These are phyloP conservation scores for Rhodomyrtus tomentosa DNA, from an alignment of 345 rosid species.

Conservation along the genomic window DNA sequence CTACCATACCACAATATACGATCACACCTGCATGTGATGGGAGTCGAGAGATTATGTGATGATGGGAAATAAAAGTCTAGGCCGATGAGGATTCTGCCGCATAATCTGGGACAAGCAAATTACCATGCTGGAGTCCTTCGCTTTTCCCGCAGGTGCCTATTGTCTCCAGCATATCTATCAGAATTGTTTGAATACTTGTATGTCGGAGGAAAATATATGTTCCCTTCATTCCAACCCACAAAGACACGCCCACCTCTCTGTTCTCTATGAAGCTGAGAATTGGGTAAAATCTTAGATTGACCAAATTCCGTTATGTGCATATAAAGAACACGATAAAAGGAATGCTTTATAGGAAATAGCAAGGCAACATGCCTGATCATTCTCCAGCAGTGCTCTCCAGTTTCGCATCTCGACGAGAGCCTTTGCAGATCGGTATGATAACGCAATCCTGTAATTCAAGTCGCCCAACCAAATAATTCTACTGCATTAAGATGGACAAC, in stretches of 20 bases:
- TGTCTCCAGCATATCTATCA: constrained; percentile 82
- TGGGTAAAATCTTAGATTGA: constrained; percentile 3
- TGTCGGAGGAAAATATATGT: constrained; percentile 89
- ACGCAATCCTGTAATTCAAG: constrained; percentile 87
- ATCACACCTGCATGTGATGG: constrained; percentile 63
- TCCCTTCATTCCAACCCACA: constrained; percentile 94
- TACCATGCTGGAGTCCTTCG: constrained; percentile 99
- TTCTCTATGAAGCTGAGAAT: constrained; percentile 62
- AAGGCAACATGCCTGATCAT: constrained; percentile 68
- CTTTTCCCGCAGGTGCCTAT: constrained; percentile 72
- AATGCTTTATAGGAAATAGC: neutral
- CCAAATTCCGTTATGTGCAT: neutral
- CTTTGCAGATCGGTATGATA: constrained; percentile 72
- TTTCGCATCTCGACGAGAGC: constrained; percentile 98
- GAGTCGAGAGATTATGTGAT: neutral
- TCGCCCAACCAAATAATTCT: constrained; percentile 97
- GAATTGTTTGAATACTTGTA: constrained; percentile 96
- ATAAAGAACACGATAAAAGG: neutral
- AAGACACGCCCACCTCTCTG: constrained; percentile 68
- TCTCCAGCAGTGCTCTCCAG: constrained; percentile 84
- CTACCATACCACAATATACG: constrained; percentile 94
- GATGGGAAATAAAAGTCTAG: neutral
- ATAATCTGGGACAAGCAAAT: neutral
- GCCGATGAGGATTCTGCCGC: neutral
- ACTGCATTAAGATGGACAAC: constrained; percentile 26